Base-by-base conservation (phyloP, 345 rosid genomes). In the Toxicodendron radicans region DNA sequence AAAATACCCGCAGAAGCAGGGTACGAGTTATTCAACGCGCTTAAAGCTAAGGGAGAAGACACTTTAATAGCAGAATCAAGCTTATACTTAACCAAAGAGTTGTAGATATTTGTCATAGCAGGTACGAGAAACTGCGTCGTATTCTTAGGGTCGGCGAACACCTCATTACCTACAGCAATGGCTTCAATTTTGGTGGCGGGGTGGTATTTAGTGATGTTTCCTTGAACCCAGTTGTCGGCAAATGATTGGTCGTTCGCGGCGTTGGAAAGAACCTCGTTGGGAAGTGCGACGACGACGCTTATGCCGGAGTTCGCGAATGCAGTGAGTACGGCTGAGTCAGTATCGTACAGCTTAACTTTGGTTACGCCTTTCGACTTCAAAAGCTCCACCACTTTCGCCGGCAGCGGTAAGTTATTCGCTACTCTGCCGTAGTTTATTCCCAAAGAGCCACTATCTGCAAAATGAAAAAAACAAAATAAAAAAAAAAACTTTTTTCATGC, bases 351-450 rank as follows among this genome's bases (percentile, higher is more conserved):
- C 86, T 93, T 93, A 32, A 90, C 89, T 32, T 82, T 77, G 35
- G 75, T 58, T 64, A 96, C 20, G 6, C 95, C 92, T 54, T 85
- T 85, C 1, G 91, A 69, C 73, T 90, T 88, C 0, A 93, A 79
- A 17, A 96, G 94, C 75, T 82, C 73, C 35, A 88, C 98, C 0
- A 95, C 98, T 23, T 91, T 83, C 12, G 71, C 78, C 51, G 99
- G 92, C 5, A 90, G 0, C 4, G 98, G 97, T 2, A 91, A 83
- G 73, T 95, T 61, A 80, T 93, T 66, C 0, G 98, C 98, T 0
- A 95, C 72, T 4, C 99, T 78, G 33, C 98, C 99, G 41, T 93
- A 95, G 78, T 95, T 95, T 18, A 95, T 81, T n/a, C 98, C 99
- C 46, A 95, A 23, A 33, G 73, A 60, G 5, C 91, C 95, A 38